These are phyloP conservation scores for Fusarium circinatum DNA, from an alignment of 2,329 filamentous ascomycete genomes.

Conservation along the genomic window DNA sequence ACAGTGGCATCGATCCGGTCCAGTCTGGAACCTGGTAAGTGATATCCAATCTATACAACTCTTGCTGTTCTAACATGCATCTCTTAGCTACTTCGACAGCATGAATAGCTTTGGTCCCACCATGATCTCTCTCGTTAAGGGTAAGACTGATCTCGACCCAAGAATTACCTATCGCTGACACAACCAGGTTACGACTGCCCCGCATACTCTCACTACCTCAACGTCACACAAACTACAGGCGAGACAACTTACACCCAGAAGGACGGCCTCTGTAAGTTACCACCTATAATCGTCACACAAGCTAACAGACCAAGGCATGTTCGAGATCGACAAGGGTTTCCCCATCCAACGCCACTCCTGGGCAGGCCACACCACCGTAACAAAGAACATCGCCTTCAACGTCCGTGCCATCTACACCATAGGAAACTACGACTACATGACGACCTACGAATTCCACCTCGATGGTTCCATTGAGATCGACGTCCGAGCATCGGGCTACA, in stretches of 20 bases:
- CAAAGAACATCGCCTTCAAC: constrained; percentile 6
- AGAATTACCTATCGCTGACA: rapidly evolving
- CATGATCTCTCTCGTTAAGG: constrained; percentile 2
- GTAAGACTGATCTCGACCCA: not conserved
- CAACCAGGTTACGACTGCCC: not conserved
- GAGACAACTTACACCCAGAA: not conserved
- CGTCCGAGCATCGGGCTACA: not conserved
- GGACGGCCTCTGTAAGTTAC: not conserved
- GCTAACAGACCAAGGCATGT: not conserved
- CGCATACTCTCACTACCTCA: not conserved
- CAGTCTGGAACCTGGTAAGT: not conserved
- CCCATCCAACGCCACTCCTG: constrained; percentile 8
- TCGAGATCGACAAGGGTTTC: constrained; percentile 5
- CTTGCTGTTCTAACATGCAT: rapidly evolving
- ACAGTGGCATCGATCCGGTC: not conserved
- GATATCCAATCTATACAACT: rapidly evolving
- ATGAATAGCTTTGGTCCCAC: not conserved
- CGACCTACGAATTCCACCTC: not conserved
- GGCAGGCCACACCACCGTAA: not conserved
- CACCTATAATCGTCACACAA: not conserved
- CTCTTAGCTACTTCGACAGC: constrained; percentile 3
- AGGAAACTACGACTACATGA: constrained; percentile 10
- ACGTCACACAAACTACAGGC: not conserved
- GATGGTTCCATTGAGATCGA: not conserved
- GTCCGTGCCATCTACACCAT: constrained; percentile 8